Base-by-base conservation (phyloP, 2,329 filamentous ascomycete genomes). In the Fusarium caatingaense region DNA sequence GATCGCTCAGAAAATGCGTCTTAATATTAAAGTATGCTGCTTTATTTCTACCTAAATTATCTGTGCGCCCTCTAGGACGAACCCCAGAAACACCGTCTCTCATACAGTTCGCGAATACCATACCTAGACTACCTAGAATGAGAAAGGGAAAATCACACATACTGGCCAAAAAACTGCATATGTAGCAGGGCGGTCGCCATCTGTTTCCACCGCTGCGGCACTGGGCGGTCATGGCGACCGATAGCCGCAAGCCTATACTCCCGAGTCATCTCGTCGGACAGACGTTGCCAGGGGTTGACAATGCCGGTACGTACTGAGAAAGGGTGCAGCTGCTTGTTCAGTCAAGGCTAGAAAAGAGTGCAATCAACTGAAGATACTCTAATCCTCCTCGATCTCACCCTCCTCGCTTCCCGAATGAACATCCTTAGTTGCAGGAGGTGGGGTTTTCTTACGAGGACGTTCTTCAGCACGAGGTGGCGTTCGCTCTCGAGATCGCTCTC, bases 301-400 rank as follows among this genome's bases (percentile, higher is more conserved):
- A 68, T 76, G 72, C 72, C 71, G 58, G 69, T 75, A 76, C 74
- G 63, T 75, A 76, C 70, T 75, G 63, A 66, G 59, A 66, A 69
- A 66, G 61, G 56, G 59, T 47, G 66, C 46, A 66, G 49, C 56
- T 56, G 60, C 50, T 49, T 61, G 47, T 32, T 46, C 47, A 53
- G 55, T 48, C 53, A 58, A 47, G 46, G 42, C 30, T 42, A 65
- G 56, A 37, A n/a, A 37, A 37, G 10, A 53, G 56, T 54, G 48
- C 23, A 53, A 44, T 20, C 32, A 55, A 45, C 50, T 37, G 34
- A 11, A 53, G 23, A 60, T 34, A 45, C 46, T 55, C 77, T 83
- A 89, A 73, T 89, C 88, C 84, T 98, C 94, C 81, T 97, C 96
- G 74, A 99, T 98, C 83, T 99, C 96, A 55, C 96, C 96, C 81